A percentile compares a stretch with the other conserved stretches of the same genome.
These are phyloP conservation scores for Phytophthora sojae DNA, from an alignment of 352 stramenopile genomes.

Conservation along the genomic window DNA sequence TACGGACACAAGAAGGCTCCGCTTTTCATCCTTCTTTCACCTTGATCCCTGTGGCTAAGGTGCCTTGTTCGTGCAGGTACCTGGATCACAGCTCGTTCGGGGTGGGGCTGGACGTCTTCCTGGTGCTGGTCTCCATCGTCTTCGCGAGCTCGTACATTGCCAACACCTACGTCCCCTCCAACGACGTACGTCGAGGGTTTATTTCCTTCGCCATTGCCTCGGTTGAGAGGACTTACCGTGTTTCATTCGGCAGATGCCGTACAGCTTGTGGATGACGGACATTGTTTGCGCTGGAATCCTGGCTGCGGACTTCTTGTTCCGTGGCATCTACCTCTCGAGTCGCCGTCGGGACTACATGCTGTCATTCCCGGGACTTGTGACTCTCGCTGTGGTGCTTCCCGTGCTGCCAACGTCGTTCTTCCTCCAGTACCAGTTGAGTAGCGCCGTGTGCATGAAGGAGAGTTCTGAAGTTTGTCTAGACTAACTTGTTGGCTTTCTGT, in stretches of 20 bases:
- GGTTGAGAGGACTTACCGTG: neutral
- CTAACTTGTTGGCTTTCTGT: neutral
- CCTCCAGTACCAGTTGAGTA: slow-evolving; percentile 70
- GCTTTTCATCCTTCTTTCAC: neutral
- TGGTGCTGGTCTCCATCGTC: slow-evolving; percentile 49
- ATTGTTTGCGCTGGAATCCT: slow-evolving; percentile 72
- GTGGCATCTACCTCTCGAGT: slow-evolving; percentile 74
- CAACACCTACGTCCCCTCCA: slow-evolving; percentile 75
- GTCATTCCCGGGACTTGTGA: slow-evolving; percentile 66
- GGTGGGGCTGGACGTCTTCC: slow-evolving; percentile 33
- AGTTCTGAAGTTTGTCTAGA: neutral
- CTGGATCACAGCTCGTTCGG: slow-evolving; percentile 42
- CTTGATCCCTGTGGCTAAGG: neutral
- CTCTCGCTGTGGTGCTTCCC: slow-evolving; percentile 69
- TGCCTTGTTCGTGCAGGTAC: slow-evolving; percentile 18
- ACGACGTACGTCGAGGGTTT: slow-evolving; percentile 38
- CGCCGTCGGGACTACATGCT: slow-evolving; percentile 72
- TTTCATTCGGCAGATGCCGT: slow-evolving; percentile 48
- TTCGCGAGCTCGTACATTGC: slow-evolving; percentile 76
- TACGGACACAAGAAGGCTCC: slow-evolving; percentile 1
- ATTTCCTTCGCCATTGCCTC: neutral
- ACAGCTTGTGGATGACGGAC: slow-evolving; percentile 68
- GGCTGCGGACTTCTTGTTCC: slow-evolving; percentile 71
- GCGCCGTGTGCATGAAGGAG: neutral
- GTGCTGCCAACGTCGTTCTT: slow-evolving; percentile 80